These are phyloP conservation scores for Geotrichum reessii DNA, from an alignment of 1,139 yeast genomes.

Conservation along the genomic window DNA sequence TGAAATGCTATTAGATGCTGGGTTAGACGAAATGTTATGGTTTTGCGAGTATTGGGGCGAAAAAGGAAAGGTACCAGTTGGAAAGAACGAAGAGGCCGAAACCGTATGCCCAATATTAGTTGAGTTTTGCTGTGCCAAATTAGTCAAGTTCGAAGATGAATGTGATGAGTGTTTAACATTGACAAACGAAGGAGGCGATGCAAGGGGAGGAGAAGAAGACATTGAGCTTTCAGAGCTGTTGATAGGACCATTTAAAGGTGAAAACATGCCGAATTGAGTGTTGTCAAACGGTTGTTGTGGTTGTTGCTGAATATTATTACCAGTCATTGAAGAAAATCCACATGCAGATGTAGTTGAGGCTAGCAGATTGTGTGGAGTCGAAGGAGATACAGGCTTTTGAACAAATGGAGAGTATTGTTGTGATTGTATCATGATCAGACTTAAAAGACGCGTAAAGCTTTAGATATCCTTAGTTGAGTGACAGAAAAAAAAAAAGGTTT, in stretches of 20 bases:
- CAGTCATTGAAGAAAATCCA: not conserved
- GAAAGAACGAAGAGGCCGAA: slow-evolving; percentile 18
- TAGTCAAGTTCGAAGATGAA: slow-evolving; percentile 5
- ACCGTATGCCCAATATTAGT: slow-evolving; percentile 6
- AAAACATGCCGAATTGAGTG: slow-evolving; percentile 7
- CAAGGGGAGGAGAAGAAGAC: slow-evolving; percentile 7
- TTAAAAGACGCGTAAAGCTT: not conserved
- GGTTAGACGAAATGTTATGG: not conserved
- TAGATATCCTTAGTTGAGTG: not conserved
- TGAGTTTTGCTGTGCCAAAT: not conserved
- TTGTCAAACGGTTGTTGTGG: slow-evolving; percentile 4
- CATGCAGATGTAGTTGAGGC: not conserved
- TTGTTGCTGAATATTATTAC: not conserved
- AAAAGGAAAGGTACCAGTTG: slow-evolving; percentile 16
- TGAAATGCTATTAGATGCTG: slow-evolving; percentile 6
- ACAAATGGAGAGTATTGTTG: slow-evolving; percentile 13
- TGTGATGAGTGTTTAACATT: slow-evolving; percentile 4
- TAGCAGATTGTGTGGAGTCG: slow-evolving; percentile 2
- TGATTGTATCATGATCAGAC: slow-evolving; percentile 13
- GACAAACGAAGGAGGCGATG: slow-evolving; percentile 7
- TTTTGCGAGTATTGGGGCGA: slow-evolving; percentile 15
- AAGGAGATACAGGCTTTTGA: slow-evolving; percentile 14
- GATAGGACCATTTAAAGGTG: slow-evolving; percentile 9
- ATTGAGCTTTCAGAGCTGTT: slow-evolving; percentile 7
- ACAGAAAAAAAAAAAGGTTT: not conserved